Evolutionary conservation across 2,329 filamentous ascomycete genomes (phyloP).

Genomic region (Ambrosiella xylebori): DNA sequence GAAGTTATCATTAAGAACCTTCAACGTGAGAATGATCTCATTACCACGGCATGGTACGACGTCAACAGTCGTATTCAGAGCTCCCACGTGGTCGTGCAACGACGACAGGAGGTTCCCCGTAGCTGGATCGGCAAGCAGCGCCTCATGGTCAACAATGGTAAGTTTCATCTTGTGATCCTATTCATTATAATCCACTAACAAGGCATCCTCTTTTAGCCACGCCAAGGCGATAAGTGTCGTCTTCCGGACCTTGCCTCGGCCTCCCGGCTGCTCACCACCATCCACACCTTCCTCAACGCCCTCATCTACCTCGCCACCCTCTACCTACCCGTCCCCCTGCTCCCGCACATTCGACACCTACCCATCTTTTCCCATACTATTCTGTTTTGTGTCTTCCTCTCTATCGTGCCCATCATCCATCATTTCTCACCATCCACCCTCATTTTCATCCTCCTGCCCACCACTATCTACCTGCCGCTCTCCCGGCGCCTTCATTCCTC

Average conservation of each 20-base stretch:
- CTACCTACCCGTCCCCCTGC: not conserved
- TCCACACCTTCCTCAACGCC: not conserved
- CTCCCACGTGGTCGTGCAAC: constrained; percentile 63
- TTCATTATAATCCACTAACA: not conserved
- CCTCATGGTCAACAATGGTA: constrained; percentile 39
- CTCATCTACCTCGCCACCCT: not conserved
- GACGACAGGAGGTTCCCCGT: constrained; percentile 55
- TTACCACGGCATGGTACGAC: constrained; percentile 76
- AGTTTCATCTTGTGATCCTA: constrained; percentile 21
- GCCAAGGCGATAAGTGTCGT: constrained; percentile 10
- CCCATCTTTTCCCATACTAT: not conserved
- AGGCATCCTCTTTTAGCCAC: constrained; percentile 6
- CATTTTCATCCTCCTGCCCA: not conserved
- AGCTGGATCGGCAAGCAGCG: constrained; percentile 79
- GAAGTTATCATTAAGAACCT: constrained; percentile 49
- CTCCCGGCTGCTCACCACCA: constrained; percentile 1
- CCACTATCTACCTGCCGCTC: not conserved
- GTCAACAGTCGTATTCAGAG: constrained; percentile 62
- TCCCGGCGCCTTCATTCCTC: not conserved
- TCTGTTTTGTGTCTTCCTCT: not conserved
- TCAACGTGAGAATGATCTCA: constrained; percentile 60
- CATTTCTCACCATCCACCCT: not conserved
- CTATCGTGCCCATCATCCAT: not conserved
- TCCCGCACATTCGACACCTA: not conserved
- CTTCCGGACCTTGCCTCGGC: not conserved